Base-by-base conservation (phyloP, 2,329 filamentous ascomycete species). In the Dactylellina sp. region DNA sequence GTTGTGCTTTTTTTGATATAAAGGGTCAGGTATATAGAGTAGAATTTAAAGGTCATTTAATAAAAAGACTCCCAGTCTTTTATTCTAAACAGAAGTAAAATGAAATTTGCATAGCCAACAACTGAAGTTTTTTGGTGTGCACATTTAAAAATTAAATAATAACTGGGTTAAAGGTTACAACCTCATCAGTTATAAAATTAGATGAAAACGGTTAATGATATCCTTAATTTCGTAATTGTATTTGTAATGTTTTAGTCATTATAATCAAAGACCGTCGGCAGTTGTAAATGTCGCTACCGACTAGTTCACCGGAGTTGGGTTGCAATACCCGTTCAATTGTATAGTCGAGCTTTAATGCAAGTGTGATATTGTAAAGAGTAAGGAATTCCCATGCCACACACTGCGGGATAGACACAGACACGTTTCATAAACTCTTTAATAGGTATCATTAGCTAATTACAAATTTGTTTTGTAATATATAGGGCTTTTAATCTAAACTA, bases 21-120 rank as follows among this genome's bases (percentile, higher is more conserved):
- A 39, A 59, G 14, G 24, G 28, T 59, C 37, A 59, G 39, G 20
- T 46, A 59, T 37, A 59, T 59, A 59, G 20, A 57, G 24, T 59
- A 59, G 55, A 65, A 52, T 65, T 65, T 55, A 52, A 65, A 25
- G 42, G 61, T 65, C 28, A 65, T 52, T 65, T 20, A 37, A 55
- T 52, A 56, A 65, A 65, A 65, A 65, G 47, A 65, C 56, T 44
- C 22, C 42, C 52, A 57, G 39, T 53, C 4, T 47, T 65, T 65
- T 65, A 65, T 49, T 14, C 49, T 55, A 55, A 55, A 55, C 35
- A 64, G 20, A 22, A 47, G 35, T 65, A 65, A 53, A 52, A 53
- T 42, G 25, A 50, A 50, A 62, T 62, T 50, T 28, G 42, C 55
- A 59, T 18, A 59, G 55, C 22, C 28, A 32, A 32, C 9, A 32